Base-by-base conservation (phyloP, 2,329 filamentous ascomycete species). In the Diaporthe vexans region DNA sequence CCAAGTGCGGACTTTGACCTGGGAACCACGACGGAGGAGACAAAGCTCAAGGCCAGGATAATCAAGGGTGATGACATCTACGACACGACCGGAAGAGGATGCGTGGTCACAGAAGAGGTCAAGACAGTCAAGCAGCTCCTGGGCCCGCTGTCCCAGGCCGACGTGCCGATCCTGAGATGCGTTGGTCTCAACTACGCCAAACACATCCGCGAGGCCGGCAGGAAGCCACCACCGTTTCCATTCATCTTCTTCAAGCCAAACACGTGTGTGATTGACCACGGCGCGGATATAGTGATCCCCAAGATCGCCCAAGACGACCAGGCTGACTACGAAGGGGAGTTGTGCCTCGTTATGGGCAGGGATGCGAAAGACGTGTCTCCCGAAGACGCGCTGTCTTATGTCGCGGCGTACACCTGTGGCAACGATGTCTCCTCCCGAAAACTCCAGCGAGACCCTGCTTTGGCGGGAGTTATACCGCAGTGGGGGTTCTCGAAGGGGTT, bases 131-230 rank as follows among this genome's bases (percentile, higher is more conserved):
- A 89, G 78, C 83, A 81, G 69, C 79, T 91, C 0, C 83, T 92
- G 0, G 87, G 88, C 0, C 90, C 89, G 0, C 79, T 92, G 43
- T 83, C 85, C 0, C 81, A 79, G 13, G 80, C 81, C 3, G 88
- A 91, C 68, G 87, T 91, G 0, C 87, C 89, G 0, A 89, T 91
- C 57, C 78, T 92, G 4, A 81, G 89, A 26, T 92, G 90, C 76
- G 86, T 91, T 17, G 90, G 90, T 0, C 78, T 92, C 37, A 91
- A 92, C 77, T 91, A 91, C 77, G 85, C 86, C 52, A 90, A 88
- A 71, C 90, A 92, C 77, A 89, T 90, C 77, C 82, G 84, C 48
- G 88, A 90, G 80, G 86, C 86, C 7, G 85, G 85, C 4, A 84
- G 87, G 21, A 87, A 84, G 8, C 84, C 85, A 0, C 88, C 88